Conservation (phyloP, 352 stramenopile species). For the Pelagophyceae sp. region DNA sequence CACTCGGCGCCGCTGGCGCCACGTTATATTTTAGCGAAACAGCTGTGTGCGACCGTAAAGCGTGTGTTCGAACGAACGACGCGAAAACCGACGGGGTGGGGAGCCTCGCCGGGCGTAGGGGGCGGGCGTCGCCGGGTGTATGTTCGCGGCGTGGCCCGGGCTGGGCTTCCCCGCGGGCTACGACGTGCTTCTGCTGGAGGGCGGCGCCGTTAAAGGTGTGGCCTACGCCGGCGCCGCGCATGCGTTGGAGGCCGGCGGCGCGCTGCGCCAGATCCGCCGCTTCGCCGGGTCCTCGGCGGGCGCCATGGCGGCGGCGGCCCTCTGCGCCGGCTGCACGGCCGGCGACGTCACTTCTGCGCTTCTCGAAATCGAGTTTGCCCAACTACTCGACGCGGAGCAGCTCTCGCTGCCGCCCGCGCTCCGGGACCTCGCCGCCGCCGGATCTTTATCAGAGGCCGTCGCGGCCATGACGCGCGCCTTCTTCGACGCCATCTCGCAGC, state of each 20-base stretch:
- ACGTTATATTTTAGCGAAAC: no score
- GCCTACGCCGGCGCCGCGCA: slow-evolving; percentile 15
- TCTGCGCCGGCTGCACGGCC: not conserved
- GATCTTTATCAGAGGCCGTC: not conserved
- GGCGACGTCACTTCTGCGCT: not conserved
- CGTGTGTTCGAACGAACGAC: no score
- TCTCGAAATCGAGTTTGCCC: not conserved
- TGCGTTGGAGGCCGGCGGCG: not conserved
- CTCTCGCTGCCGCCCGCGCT: not conserved
- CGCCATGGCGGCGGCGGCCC: not conserved
- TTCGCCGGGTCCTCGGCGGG: not conserved
- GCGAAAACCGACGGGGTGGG: no score
- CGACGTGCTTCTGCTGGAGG: slow-evolving; percentile 2
- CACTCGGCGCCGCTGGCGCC: no score
- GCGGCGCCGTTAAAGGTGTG: slow-evolving; percentile 13
- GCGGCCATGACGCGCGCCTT: not conserved
- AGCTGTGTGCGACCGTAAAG: no score
- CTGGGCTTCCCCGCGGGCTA: no score
- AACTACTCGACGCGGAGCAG: not conserved
- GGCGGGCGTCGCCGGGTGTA: no score
- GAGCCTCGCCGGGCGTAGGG: no score
- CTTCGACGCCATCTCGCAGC: not conserved
- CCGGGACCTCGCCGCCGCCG: not conserved
- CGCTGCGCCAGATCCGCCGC: not conserved
- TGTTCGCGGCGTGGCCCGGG: no score